Conservation (phyloP, 495 filamentous ascomycete genomes). For the Cercophora newfieldiana region DNA sequence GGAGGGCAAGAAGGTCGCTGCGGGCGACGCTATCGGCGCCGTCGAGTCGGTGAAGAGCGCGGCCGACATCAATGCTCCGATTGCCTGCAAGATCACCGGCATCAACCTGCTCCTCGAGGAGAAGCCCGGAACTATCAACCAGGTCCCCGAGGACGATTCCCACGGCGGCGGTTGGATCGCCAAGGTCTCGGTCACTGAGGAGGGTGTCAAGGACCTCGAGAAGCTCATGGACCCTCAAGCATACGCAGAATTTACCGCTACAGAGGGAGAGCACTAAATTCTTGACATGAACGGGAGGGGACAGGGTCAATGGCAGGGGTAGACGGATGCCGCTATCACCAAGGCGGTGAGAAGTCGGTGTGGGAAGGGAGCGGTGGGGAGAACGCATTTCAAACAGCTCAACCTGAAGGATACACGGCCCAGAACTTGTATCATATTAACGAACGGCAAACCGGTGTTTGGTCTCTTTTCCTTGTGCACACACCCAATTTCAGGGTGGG, state of each 20-base stretch:
- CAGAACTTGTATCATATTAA: constrained; percentile 32
- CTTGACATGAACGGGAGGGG: background rate
- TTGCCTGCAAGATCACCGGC: constrained; percentile 70
- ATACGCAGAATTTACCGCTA: constrained; percentile 67
- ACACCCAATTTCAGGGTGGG: background rate
- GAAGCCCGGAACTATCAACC: constrained; percentile 82
- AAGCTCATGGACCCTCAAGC: constrained; percentile 68
- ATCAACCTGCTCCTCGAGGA: constrained; percentile 75
- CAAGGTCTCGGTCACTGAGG: constrained; percentile 72
- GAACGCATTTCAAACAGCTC: constrained; percentile 30
- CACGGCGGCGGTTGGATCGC: constrained; percentile 92
- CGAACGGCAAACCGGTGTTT: constrained; percentile 23
- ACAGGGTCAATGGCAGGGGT: background rate
- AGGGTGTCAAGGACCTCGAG: constrained; percentile 64
- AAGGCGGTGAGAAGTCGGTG: constrained; percentile 11
- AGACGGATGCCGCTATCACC: background rate
- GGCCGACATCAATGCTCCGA: constrained; percentile 89
- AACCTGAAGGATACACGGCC: constrained; percentile 36
- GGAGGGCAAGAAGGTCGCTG: constrained; percentile 58
- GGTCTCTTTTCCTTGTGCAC: constrained; percentile 16
- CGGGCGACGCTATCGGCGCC: constrained; percentile 82
- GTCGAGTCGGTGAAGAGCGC: constrained; percentile 98
- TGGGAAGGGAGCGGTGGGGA: constrained; percentile 4
- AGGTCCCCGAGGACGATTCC: constrained; percentile 65
- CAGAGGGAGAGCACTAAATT: constrained; percentile 32